phyloP scores from a whole-genome alignment of 495 filamentous ascomycete genomes.

The Elasticomyces elasticus region DNA sequence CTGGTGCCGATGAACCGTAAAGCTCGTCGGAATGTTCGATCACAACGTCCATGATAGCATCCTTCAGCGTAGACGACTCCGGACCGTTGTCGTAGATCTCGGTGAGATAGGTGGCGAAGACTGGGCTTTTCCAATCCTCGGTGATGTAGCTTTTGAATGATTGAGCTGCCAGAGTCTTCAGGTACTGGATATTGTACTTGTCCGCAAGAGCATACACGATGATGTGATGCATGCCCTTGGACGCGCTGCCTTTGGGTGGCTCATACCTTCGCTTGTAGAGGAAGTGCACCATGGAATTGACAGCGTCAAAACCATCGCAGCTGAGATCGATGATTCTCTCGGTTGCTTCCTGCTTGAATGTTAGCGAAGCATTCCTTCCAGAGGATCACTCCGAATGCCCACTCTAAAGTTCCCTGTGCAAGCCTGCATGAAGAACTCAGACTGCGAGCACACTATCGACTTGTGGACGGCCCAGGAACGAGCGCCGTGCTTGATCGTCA shows the following conservation, averaged over 20 bases:
- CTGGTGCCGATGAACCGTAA: neutral
- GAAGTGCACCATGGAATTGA: conserved; percentile 9
- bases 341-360: neutral
- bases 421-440: conserved; percentile 31
- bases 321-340: neutral
- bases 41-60: neutral
- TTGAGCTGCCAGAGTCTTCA: neutral
- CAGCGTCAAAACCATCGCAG: conserved; percentile 10
- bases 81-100: neutral
- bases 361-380: neutral
- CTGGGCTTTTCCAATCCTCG: neutral
- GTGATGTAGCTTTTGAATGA: neutral
- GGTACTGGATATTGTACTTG: conserved; percentile 1
- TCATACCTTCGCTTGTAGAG: conserved; percentile 5
- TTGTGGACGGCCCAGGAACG: conserved; percentile 34
- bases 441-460: conserved; percentile 33
- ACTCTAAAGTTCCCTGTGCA: conserved; percentile 32
- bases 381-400: neutral
- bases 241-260: neutral
- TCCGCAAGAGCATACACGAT: neutral
- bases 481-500: conserved; percentile 31
- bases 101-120: neutral
- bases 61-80: neutral
- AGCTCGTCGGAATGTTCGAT: neutral
- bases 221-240: neutral